Evolutionary conservation across 805 yeast genomes (phyloP), one percentile per base, ranked within the genome.

Genomic region (Starmerella roubikii): DNA sequence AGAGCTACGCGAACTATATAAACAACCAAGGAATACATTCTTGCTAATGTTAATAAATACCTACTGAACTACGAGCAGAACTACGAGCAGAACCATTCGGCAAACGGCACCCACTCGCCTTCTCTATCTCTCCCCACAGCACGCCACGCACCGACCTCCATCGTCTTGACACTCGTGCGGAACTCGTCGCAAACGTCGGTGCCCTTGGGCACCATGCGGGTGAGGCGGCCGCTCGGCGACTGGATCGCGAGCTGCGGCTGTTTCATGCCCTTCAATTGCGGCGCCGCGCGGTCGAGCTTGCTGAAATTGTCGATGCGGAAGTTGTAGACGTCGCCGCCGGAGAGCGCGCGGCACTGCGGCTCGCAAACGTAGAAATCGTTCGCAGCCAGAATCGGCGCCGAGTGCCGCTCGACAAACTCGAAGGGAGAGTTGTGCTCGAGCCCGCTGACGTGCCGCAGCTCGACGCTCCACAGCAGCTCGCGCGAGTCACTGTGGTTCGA

Each of bases 71-170:
- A n/a, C n/a, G n/a, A n/a, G n/a, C n/a, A n/a, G n/a, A n/a, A n/a
- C 13, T 29, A 29, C 12, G 32, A 29, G 16, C 32, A 47, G 32
- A 42, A 46, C 98, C 98, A 88, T 58, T 85, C 94, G 12, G 93
- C 85, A 60, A 82, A 84, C 3, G 81, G 83, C 51, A 84, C 78
- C 83, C 94, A 82, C 39, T 68, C 68, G 3, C 81, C 82, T 30
- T 76, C 71, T 46, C 83, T 88, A 9, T 83, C 78, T 29, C 79
- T 71, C 0, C 83, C 83, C 34, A 86, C 68, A 1, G 84, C 88
- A 41, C 86, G 69, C 83, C 94, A 91, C 15, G 68, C 56, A 2
- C 98, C 98, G 1, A 61, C 56, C 54, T 86, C 95, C 44, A 68
- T 69, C 40, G 83, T 65, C 41, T 70, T 69, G 19, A 79, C 61